A percentile compares a stretch with the other conserved stretches of the same genome.
Evolutionary conservation across 2,329 filamentous ascomycete genomes (phyloP).

Genomic region (Colletotrichum siamense): DNA sequence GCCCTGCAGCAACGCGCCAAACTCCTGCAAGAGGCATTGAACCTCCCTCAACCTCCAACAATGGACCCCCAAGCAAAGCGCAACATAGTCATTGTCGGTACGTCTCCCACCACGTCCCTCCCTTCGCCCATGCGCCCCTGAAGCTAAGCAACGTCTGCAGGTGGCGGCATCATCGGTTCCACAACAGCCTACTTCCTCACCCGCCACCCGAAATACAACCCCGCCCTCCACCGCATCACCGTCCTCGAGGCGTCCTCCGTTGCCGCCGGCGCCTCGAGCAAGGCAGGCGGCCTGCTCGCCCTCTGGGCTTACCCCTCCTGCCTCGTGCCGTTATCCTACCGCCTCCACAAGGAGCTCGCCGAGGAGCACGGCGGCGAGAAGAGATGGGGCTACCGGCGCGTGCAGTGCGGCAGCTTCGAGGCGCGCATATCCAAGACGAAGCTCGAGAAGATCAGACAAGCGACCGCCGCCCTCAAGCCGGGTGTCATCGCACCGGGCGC

Average conservation of each 20-base stretch:
- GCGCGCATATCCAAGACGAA: slow-evolving; percentile 41
- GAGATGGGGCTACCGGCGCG: slow-evolving; percentile 84
- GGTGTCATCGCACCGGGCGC: slow-evolving; percentile 2
- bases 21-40: not conserved
- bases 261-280: slow-evolving; percentile 91
- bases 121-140: not conserved
- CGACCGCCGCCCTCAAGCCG: slow-evolving; percentile 21
- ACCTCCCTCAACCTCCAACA: not conserved
- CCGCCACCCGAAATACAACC: slow-evolving; percentile 81
- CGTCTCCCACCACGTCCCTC: slow-evolving; percentile 22
- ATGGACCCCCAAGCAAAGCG: slow-evolving; percentile 31
- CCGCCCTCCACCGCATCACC: slow-evolving; percentile 77
- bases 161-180: slow-evolving; percentile 91
- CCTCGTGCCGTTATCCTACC: slow-evolving; percentile 86
- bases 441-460: slow-evolving; percentile 32
- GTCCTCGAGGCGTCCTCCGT: slow-evolving; percentile 86
- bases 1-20: not conserved
- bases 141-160: slow-evolving; percentile 45
- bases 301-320: slow-evolving; percentile 89
- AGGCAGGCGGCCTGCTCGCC: slow-evolving; percentile 89
- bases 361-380: slow-evolving; percentile 79
- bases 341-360: slow-evolving; percentile 83
- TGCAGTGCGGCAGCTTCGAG: slow-evolving; percentile 72
- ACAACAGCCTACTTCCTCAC: slow-evolving; percentile 93
- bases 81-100: slow-evolving; percentile 58